Evolutionary conservation across 139 green algal species (phyloP), one percentile per base, ranked within the genome.

Genomic region (Volvox africanus): DNA sequence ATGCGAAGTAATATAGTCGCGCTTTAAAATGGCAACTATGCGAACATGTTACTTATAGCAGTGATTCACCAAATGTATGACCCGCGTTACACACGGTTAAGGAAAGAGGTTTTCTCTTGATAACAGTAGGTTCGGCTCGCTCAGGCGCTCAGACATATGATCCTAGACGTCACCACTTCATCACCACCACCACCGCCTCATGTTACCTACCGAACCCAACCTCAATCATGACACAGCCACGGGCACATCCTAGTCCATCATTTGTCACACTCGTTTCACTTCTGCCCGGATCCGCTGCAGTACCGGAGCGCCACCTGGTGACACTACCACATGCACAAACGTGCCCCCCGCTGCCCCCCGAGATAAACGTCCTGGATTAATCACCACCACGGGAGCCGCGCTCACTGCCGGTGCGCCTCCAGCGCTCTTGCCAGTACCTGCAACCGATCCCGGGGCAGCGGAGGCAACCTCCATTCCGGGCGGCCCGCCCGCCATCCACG

Each of bases 341-440:
- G 97, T 98, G 22, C 97, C 97, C 18, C 96, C 97, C 18, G 88
- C 92, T 0, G 61, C 83, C 13, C 97, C 97, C 92, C 97, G 97
- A 19, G 94, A 89, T 62, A 98, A 89, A 16, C 97, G 90, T 0
- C 97, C 97, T 21, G 97, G 97, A 86, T 99, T 99, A 36, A 99
- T 77, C 65, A 92, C 95, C 85, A 98, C 91, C 62, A 97, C 92
- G 18, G 78, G 61, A 11, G 77, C 79, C 55, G 69, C 30, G 1
- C 37, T 50, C 44, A 65, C 20, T 0, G 20, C 21, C 67, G 62
- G 32, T 20, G 55, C 61, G 17, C 1, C 32, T 21, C 44, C 80
- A 17, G n/a, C 22, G n/a, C 84, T 19, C 36, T 21, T 62, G 30
- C 28, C 87, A n/a, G 50, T 6, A 21, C n/a, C 30, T 13, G 33